Percentiles rank a stretch among this genome's conserved stretches.
These are phyloP conservation scores for Ceratobasidium sp. DNA, from an alignment of 1,284 basidiomycete genomes.

Conservation along the genomic window DNA sequence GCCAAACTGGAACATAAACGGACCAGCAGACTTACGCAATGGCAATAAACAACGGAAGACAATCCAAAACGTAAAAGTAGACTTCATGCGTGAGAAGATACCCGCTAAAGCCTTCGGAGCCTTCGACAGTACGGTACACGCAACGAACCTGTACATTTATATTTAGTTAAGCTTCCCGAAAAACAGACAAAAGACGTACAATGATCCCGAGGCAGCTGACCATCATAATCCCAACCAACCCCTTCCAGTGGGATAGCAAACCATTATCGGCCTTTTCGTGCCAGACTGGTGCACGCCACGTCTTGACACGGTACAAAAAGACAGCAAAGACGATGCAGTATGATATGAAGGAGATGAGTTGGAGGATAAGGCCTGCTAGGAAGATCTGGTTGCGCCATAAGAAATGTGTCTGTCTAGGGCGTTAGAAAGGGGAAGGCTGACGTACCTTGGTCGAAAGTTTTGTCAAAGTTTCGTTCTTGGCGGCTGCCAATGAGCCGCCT, in stretches of 20 bases:
- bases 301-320: constrained; percentile 57
- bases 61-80: constrained; percentile 42
- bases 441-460: constrained; percentile 20
- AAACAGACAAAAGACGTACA: constrained; percentile 32
- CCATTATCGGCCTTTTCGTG: constrained; percentile 15
- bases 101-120: constrained; percentile 34
- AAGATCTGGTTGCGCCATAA: constrained; percentile 57
- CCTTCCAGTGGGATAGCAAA: constrained; percentile 55
- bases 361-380: constrained; percentile 57
- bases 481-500: not conserved
- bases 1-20: no score
- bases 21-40: constrained; percentile 10
- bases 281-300: constrained; percentile 51
- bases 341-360: constrained; percentile 60
- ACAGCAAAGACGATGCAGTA: constrained; percentile 60
- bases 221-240: constrained; percentile 56
- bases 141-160: constrained; percentile 40
- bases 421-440: not conserved
- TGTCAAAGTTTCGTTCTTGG: not conserved
- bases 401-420: no score
- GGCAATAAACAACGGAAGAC: constrained; percentile 27
- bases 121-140: constrained; percentile 41
- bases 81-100: constrained; percentile 32
- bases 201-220: constrained; percentile 59
- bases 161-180: not conserved